Evolutionary conservation across 192 early-diverging fungal genomes (phyloP), one percentile per base, ranked within the genome.

Genomic region (Gamsiella multidivaricata): DNA sequence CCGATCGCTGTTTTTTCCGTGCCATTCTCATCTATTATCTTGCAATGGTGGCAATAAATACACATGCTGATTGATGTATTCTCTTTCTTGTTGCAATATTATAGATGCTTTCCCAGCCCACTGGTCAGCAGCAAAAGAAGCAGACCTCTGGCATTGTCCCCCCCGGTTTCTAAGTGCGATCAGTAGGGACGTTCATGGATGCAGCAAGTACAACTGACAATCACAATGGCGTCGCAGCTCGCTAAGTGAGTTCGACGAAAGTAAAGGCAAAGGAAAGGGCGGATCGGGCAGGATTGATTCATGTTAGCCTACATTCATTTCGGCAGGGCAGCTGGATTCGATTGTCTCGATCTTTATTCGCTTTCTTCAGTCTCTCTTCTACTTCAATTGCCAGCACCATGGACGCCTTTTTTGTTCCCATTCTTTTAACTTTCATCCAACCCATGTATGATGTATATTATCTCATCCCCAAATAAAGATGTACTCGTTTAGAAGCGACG

Each of bases 91-190:
- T 43, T 22, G 29, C 5, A n/a, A 17, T 39, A 0, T 17, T 2
- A 42, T 56, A 74, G 72, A 61, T 76, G 72, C 65, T 76, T 32
- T 76, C 72, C 4, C 72, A 76, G 53, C 64, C 72, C 31, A 26
- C 46, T 56, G 59, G 65, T n/a, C 72, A 76, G 37, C 72, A 66
- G 65, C 72, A 76, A 29, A 66, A 76, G 72, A 66, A 76, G 53
- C 58, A 58, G 51, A 51, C 62, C 12, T 52, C 67, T 36, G 72
- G 72, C 22, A 66, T 76, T 62, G 72, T 76, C 23, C 72, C 72
- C 23, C 72, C 72, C 22, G 72, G 72, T 11, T 76, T 76, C 25
- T 76, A 76, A 75, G 46, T 29, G 6, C 6, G 36, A 18, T 29
- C 12, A 39, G 37, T 5, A 39, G 7, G 12, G 37, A 39, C 7